phyloP scores from a whole-genome alignment of 495 filamentous ascomycete genomes.

The Penicillium herquei region DNA sequence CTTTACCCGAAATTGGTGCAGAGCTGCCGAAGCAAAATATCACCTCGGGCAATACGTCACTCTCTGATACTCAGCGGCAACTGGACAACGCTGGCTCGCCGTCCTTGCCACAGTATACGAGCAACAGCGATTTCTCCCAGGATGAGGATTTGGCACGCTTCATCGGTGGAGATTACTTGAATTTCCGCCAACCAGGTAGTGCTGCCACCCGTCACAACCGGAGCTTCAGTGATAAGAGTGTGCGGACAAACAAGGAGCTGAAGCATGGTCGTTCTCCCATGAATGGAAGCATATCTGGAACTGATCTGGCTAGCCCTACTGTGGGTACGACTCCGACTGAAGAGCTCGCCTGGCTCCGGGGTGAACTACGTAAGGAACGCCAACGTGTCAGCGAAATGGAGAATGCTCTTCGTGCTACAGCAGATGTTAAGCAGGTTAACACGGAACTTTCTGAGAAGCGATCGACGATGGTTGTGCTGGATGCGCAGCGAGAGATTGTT shows the following conservation, averaged over 20 bases:
- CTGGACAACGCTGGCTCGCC: slow-evolving; percentile 53
- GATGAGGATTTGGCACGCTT: slow-evolving; percentile 90
- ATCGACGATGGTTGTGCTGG: slow-evolving; percentile 92
- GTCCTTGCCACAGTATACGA: slow-evolving; percentile 66
- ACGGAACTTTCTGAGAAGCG: slow-evolving; percentile 89
- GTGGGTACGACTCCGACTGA: slow-evolving; percentile 65
- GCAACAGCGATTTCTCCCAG: slow-evolving; percentile 76
- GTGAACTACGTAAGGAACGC: slow-evolving; percentile 76
- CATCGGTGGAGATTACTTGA: slow-evolving; percentile 71
- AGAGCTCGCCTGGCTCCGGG: slow-evolving; percentile 69
- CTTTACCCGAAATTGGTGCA: slow-evolving; percentile 56
- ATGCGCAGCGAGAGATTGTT: slow-evolving; percentile 92
- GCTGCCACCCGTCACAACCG: slow-evolving; percentile 93
- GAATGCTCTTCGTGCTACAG: slow-evolving; percentile 62
- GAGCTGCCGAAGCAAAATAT: slow-evolving; percentile 28
- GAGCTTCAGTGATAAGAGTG: slow-evolving; percentile 73
- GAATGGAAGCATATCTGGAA: slow-evolving; percentile 57
- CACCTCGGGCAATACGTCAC: slow-evolving; percentile 54
- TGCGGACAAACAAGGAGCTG: slow-evolving; percentile 44
- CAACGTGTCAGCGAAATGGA: slow-evolving; percentile 83
- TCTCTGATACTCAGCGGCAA: slow-evolving; percentile 33
- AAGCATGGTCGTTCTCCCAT: slow-evolving; percentile 71
- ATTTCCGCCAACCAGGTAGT: slow-evolving; percentile 77
- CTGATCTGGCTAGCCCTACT: slow-evolving; percentile 74
- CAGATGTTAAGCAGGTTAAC: slow-evolving; percentile 80